phyloP scores from a whole-genome alignment of 306 rosid genomes.

The Glycine soja region DNA sequence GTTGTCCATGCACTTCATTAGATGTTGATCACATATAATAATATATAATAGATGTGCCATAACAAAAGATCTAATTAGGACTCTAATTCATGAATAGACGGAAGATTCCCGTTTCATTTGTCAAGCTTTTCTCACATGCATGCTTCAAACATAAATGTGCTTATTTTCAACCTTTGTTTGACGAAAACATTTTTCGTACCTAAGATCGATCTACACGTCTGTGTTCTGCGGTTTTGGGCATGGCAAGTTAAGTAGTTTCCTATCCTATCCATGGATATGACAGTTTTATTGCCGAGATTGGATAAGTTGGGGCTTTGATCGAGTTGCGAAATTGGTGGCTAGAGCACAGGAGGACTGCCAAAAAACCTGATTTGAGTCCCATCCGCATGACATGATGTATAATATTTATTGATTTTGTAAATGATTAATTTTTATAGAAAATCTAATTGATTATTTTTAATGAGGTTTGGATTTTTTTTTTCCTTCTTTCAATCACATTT shows the following conservation, averaged over 20 bases:
- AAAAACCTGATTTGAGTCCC: too few species aligned
- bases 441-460: too few species aligned
- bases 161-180: slow-evolving; percentile 17
- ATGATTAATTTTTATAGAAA: too few species aligned
- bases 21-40: background rate
- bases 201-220: background rate
- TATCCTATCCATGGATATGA: background rate
- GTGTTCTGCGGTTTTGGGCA: background rate
- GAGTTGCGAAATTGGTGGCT: background rate
- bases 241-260: background rate
- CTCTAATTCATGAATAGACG: slow-evolving; percentile 40
- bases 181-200: slow-evolving; percentile 17
- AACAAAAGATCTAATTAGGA: slow-evolving; percentile 11
- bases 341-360: background rate
- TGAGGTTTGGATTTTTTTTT: too few species aligned
- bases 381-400: too few species aligned
- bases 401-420: too few species aligned
- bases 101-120: slow-evolving; percentile 44
- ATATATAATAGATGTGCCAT: background rate
- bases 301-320: background rate
- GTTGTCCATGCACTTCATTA: slow-evolving; percentile 10
- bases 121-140: slow-evolving; percentile 38
- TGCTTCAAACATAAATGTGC: slow-evolving; percentile 22
- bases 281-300: background rate
- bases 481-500: too few species aligned